Evolutionary conservation across 805 yeast genomes (phyloP), one percentile per base, ranked within the genome.

Genomic region (Kuraishia ogatae): DNA sequence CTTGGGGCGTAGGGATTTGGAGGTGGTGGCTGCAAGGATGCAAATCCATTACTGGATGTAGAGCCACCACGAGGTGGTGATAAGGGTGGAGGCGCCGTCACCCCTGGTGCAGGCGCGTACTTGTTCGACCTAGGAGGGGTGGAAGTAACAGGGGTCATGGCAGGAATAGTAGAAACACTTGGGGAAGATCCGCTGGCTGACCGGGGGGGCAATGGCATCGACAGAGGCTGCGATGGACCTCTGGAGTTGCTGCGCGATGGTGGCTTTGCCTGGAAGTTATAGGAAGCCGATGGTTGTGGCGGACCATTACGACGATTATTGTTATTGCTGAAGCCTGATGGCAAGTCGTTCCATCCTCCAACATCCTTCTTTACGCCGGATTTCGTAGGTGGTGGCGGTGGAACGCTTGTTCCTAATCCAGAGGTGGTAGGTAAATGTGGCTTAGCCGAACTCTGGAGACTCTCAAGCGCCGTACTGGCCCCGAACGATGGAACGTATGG

Each of bases 291-390:
- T 43, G 64, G 54, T 24, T 64, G 58, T 23, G 58, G 60, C 3
- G 62, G 56, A 28, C 67, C 60, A 10, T 69, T 57, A 20, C 66
- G 61, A 52, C 62, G 64, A n/a, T 67, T 54, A 39, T 56, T 51
- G 22, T 43, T 59, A 21, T 59, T 57, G 29, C 59, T 50, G 61
- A 64, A 52, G 20, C 23, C 53, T 11, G 80, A 75, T 52, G 90
- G 89, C 57, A 85, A 70, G 63, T 84, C 89, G 61, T 84, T 84
- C 89, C 90, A 84, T 2, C 89, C 89, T 46, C 84, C 88, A 46
- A 79, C 79, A 49, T 81, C 81, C 54, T 68, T 69, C 55, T 75
- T 78, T 57, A 60, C 61, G 59, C 61, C 24, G 65, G 68, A 11
- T 66, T 58, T 22, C 59, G 60, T 22, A 66, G 65, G 10, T 60